Percentiles rank a stretch among this genome's conserved stretches.
Conservation (phyloP, 352 stramenopile species). For the Pythium dissimile region DNA sequence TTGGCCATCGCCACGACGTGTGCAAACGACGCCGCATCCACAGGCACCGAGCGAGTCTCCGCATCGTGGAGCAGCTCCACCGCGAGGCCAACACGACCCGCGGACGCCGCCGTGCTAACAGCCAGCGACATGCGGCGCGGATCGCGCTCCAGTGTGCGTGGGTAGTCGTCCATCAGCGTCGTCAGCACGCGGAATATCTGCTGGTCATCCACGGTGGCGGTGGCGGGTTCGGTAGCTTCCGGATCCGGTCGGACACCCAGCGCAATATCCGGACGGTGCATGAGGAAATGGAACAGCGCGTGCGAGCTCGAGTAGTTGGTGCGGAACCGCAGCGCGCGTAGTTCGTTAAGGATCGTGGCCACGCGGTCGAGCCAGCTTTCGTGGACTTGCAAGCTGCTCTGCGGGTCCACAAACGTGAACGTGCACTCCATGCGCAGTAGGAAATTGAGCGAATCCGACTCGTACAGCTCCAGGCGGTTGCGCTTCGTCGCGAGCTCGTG, state of each 20-base stretch:
- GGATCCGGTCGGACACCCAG: background rate
- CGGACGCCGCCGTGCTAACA: conserved; percentile 47
- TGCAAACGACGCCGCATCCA: conserved; percentile 64
- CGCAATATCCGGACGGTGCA: conserved; percentile 47
- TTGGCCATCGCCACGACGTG: conserved; percentile 50
- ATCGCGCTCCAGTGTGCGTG: conserved; percentile 34
- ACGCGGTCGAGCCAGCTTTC: conserved; percentile 27
- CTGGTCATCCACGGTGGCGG: background rate
- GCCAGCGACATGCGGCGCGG: conserved; percentile 56
- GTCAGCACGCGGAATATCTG: conserved; percentile 34
- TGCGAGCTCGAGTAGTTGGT: conserved; percentile 66
- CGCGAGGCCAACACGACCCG: conserved; percentile 29
- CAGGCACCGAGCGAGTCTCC: conserved; percentile 30
- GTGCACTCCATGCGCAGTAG: conserved; percentile 62
- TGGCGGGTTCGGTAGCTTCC: conserved; percentile 7
- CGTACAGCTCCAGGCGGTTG: conserved; percentile 45
- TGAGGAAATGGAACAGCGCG: conserved; percentile 55
- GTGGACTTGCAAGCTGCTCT: background rate
- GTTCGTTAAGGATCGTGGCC: conserved; percentile 36
- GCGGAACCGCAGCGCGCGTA: conserved; percentile 34
- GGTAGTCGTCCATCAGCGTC: conserved; percentile 46
- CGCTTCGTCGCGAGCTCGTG: conserved; percentile 34
- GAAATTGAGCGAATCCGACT: conserved; percentile 67
- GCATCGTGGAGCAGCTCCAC: conserved; percentile 44
- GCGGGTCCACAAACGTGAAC: conserved; percentile 24